Conservation (phyloP, 352 stramenopile species). For the Phytophthora fragariaefolia region DNA sequence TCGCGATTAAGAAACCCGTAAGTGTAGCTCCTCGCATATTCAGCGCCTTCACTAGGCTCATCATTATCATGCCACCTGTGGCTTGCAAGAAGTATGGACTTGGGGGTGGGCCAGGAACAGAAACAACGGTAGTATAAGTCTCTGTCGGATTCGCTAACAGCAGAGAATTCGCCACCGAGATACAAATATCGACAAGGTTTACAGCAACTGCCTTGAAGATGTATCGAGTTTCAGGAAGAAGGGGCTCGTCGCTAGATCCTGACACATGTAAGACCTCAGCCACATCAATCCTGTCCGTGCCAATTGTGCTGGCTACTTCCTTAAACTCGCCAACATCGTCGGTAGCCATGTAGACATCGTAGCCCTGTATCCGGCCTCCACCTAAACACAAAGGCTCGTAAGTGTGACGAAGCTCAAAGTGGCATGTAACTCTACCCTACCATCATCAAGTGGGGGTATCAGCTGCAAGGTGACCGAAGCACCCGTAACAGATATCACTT, state of each 20-base stretch:
- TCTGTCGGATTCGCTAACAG: conserved; percentile 18
- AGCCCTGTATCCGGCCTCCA: conserved; percentile 56
- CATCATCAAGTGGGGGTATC: conserved; percentile 48
- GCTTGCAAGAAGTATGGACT: conserved; percentile 54
- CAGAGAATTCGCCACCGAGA: conserved; percentile 30
- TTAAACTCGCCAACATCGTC: conserved; percentile 40
- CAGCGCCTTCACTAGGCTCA: conserved; percentile 49
- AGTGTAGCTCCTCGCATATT: conserved; percentile 65
- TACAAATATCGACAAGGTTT: conserved; percentile 55
- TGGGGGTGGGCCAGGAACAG: conserved; percentile 48
- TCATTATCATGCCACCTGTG: conserved; percentile 54
- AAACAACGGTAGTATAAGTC: conserved; percentile 34
- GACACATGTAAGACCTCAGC: conserved; percentile 49
- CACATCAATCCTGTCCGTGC: conserved; percentile 12
- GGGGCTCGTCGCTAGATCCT: conserved; percentile 16
- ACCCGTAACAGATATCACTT: conserved; percentile 39
- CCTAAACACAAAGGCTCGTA: conserved; percentile 27
- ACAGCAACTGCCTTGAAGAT: conserved; percentile 61
- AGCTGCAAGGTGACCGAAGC: conserved; percentile 53
- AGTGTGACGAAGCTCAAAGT: background rate
- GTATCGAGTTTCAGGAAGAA: conserved; percentile 49
- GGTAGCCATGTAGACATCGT: conserved; percentile 59
- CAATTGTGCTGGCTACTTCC: conserved; percentile 45
- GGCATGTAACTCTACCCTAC: conserved; percentile 18
- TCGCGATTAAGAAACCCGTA: conserved; percentile 49